These are phyloP conservation scores for Hymenoscyphus scutula DNA, from an alignment of 2,329 filamentous ascomycete genomes.

Conservation along the genomic window DNA sequence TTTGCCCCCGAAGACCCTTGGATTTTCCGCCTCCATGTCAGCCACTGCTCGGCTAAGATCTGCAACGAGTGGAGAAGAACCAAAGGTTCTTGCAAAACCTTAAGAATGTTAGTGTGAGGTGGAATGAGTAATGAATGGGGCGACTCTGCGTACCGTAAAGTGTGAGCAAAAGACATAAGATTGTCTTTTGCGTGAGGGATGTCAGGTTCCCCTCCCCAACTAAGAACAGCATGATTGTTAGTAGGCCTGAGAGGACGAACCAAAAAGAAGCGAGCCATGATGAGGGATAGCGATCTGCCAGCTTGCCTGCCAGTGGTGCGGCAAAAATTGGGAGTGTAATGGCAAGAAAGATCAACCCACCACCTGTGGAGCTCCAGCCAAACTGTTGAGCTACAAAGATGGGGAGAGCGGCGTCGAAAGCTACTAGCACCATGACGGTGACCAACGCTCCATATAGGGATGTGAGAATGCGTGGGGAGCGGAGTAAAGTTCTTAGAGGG, in stretches of 20 bases:
- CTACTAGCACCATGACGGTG: constrained; percentile 48
- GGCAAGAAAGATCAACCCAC: constrained; percentile 56
- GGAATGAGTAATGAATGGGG: background rate
- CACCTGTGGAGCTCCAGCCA: constrained; percentile 51
- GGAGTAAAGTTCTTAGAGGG: constrained; percentile 39
- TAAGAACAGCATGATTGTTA: constrained; percentile 61
- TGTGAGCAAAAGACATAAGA: constrained; percentile 57
- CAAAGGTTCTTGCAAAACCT: constrained; percentile 9
- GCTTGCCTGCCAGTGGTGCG: constrained; percentile 53
- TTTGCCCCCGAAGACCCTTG: constrained; percentile 14
- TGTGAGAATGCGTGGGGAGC: constrained; percentile 40
- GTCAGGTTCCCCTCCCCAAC: constrained; percentile 53
- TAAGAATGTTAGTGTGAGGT: constrained; percentile 10
- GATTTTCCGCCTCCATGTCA: constrained; percentile 14
- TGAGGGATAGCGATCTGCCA: constrained; percentile 52
- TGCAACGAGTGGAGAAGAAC: constrained; percentile 14
- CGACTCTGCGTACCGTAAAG: constrained; percentile 46
- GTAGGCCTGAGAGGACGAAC: constrained; percentile 55
- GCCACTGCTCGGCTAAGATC: constrained; percentile 18
- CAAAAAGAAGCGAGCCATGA: constrained; percentile 58
- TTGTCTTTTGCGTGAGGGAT: constrained; percentile 49
- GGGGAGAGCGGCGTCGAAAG: constrained; percentile 54
- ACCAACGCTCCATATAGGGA: constrained; percentile 43
- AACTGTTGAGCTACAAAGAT: constrained; percentile 53
- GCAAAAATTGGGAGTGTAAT: constrained; percentile 54